Conservation (phyloP, 129 eudicot species). For the Flaveria robusta region DNA sequence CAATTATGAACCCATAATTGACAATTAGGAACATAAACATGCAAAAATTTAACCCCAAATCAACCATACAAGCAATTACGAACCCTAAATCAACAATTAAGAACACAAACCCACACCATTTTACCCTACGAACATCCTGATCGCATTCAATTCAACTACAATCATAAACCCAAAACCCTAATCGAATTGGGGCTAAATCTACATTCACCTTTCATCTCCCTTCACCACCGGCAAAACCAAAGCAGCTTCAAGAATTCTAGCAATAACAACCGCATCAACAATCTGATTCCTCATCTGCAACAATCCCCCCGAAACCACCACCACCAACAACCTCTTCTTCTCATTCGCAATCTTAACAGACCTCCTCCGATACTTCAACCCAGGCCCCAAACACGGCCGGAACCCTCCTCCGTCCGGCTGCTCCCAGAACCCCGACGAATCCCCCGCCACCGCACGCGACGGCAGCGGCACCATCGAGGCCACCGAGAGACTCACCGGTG, state of each 20-base stretch:
- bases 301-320: constrained; percentile 68
- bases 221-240: constrained; percentile 65
- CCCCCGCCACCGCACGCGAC: constrained; percentile 35
- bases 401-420: constrained; percentile 68
- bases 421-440: constrained; percentile 51
- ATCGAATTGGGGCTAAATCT: constrained; percentile 1
- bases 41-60: not conserved
- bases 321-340: constrained; percentile 64
- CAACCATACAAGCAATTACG: not conserved
- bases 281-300: constrained; percentile 70
- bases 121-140: too few species aligned
- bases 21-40: not conserved
- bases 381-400: constrained; percentile 57
- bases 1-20: not conserved
- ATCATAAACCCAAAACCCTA: not conserved
- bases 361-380: constrained; percentile 48
- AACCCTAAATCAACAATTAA: constrained; percentile 11
- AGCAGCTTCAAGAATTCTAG: constrained; percentile 72
- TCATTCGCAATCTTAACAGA: constrained; percentile 54
- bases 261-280: constrained; percentile 73
- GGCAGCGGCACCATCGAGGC: constrained; percentile 65
- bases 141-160: not conserved
- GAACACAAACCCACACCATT: not conserved
- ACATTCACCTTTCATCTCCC: constrained; percentile 62
- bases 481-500: constrained; percentile 36